phyloP scores from a whole-genome alignment of 768 basidiomycete genomes.

The Inosperma sp. region DNA sequence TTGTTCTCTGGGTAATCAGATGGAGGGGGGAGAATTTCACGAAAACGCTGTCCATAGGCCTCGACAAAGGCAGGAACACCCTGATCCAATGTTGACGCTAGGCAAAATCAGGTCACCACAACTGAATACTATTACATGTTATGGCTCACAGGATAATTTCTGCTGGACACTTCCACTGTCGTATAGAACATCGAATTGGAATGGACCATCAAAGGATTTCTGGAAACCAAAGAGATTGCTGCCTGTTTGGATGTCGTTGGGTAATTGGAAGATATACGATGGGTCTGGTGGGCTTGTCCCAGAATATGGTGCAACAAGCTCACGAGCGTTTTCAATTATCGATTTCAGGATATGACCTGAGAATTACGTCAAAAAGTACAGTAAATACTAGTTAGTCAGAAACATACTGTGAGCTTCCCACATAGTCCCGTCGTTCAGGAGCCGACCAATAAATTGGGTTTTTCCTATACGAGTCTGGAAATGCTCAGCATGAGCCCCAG shows the following conservation, averaged over 20 bases:
- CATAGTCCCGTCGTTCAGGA: slow-evolving; percentile 55
- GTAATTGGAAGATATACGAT: slow-evolving; percentile 69
- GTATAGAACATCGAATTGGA: slow-evolving; percentile 87
- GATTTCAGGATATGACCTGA: slow-evolving; percentile 61
- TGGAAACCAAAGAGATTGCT: slow-evolving; percentile 88
- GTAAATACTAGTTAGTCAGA: slow-evolving; percentile 1
- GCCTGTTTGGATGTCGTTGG: slow-evolving; percentile 64
- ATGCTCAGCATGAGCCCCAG: slow-evolving; percentile 50
- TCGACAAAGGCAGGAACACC: slow-evolving; percentile 64
- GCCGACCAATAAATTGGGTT: slow-evolving; percentile 65
- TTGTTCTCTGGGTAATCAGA: slow-evolving; percentile 47
- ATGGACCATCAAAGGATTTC: slow-evolving; percentile 77
- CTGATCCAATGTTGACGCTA: slow-evolving; percentile 42
- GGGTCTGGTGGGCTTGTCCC: slow-evolving; percentile 61
- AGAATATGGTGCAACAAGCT: slow-evolving; percentile 48
- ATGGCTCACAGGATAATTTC: slow-evolving; percentile 56
- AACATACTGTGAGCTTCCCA: slow-evolving; percentile 81
- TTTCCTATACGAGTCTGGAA: slow-evolving; percentile 64
- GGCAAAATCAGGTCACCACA: not conserved
- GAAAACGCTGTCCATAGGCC: slow-evolving; percentile 65
- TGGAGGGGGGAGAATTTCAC: slow-evolving; percentile 62
- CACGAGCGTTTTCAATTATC: slow-evolving; percentile 54
- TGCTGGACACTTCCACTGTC: slow-evolving; percentile 69
- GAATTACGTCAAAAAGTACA: not conserved
- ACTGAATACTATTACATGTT: not conserved